These are phyloP conservation scores for Omphalea diandra DNA, from an alignment of 441 rosid genomes.

Conservation along the genomic window DNA sequence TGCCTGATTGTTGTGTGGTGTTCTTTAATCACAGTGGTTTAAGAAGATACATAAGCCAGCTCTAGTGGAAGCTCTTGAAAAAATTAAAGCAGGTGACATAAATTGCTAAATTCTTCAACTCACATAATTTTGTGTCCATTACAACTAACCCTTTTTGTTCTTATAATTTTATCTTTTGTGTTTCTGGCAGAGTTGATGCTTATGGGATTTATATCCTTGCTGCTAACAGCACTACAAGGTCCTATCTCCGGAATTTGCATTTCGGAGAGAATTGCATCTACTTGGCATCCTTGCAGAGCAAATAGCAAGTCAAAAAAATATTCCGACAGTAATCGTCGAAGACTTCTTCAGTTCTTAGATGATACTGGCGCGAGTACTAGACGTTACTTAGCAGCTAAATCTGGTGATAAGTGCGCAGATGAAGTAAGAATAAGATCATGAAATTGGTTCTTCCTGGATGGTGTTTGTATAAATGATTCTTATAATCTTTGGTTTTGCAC, in stretches of 20 bases:
- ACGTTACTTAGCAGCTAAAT: conserved; percentile 50
- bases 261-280: conserved; percentile 34
- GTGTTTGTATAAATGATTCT: background rate
- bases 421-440: conserved; percentile 32
- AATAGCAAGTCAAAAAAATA: background rate
- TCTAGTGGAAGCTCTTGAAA: conserved; percentile 77
- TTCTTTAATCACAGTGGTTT: conserved; percentile 58
- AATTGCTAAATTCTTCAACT: background rate
- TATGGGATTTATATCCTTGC: conserved; percentile 86
- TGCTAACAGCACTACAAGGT: conserved; percentile 54
- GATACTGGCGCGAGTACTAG: conserved; percentile 30
- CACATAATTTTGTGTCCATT: background rate
- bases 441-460: background rate
- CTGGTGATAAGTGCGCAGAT: conserved; percentile 47
- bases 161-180: background rate
- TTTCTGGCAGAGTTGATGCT: conserved; percentile 77
- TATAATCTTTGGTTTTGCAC: background rate
- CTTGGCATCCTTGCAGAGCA: conserved; percentile 74
- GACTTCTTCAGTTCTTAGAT: conserved; percentile 42
- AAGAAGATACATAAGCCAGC: conserved; percentile 54
- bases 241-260: conserved; percentile 60
- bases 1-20: background rate
- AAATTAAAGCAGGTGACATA: conserved; percentile 67
- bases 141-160: background rate
- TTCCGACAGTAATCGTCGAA: conserved; percentile 27